Evolutionary conservation across 208 protist species (phyloP).

Genomic region (Trichomonas gallinae): DNA sequence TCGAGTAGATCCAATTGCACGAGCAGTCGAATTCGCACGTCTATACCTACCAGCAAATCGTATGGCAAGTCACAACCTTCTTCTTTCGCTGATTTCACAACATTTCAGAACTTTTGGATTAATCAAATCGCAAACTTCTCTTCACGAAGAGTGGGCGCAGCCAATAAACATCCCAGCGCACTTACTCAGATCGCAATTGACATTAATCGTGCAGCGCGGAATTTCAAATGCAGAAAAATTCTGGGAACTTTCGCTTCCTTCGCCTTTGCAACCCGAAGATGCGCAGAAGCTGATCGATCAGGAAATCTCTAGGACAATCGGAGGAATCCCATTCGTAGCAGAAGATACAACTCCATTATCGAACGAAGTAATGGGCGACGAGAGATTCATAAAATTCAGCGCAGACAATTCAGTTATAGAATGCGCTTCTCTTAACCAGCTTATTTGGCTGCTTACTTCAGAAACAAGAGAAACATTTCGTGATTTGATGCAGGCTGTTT

Average conservation of each 20-base stretch:
- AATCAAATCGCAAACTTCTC: neutral
- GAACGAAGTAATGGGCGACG: neutral
- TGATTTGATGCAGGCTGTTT: neutral
- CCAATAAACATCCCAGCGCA: neutral
- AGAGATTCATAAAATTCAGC: neutral
- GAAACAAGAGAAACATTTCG: neutral
- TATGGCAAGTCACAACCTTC: neutral
- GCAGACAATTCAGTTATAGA: too few species aligned
- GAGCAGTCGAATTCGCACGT: neutral
- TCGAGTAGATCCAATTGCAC: neutral
- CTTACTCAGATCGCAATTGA: neutral
- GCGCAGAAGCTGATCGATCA: neutral
- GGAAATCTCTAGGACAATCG: neutral
- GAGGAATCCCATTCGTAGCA: neutral
- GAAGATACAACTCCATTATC: neutral
- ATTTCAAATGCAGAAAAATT: neutral
- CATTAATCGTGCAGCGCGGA: neutral
- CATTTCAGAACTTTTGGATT: neutral
- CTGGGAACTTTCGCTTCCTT: neutral
- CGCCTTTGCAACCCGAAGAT: neutral
- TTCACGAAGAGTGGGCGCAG: neutral
- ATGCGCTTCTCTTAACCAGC: neutral
- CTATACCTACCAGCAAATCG: neutral
- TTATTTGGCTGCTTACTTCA: neutral
- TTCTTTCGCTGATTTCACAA: neutral